Conservation (phyloP, 768 basidiomycete species). For the Russula abietina region DNA sequence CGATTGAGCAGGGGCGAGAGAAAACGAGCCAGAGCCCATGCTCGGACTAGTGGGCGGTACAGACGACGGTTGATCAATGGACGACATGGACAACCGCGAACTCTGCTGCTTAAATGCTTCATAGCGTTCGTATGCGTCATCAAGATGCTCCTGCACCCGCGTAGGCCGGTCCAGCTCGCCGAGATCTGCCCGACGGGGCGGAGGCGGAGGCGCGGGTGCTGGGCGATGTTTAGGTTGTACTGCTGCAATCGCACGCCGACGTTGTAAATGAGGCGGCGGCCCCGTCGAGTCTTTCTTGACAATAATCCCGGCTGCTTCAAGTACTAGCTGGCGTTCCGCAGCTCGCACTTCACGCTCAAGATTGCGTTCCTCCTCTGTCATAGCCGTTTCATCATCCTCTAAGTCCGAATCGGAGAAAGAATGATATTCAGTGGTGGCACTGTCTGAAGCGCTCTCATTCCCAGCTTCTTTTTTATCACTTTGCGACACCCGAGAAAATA, state of each 20-base stretch:
- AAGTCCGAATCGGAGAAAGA: constrained; percentile 16
- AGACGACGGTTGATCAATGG: constrained; percentile 39
- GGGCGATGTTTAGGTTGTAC: constrained; percentile 39
- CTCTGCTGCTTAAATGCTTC: constrained; percentile 68
- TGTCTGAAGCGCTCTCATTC: constrained; percentile 29
- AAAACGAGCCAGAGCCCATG: background rate
- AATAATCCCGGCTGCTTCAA: constrained; percentile 86
- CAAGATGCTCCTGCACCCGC: constrained; percentile 36
- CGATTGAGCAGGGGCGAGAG: constrained; percentile 1
- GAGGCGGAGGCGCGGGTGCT: constrained; percentile 45
- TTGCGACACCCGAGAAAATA: constrained; percentile 17
- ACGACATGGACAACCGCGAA: constrained; percentile 55
- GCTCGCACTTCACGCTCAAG: constrained; percentile 58
- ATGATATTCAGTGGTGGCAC: constrained; percentile 9
- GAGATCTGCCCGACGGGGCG: constrained; percentile 26
- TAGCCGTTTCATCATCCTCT: constrained; percentile 34
- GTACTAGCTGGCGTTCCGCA: constrained; percentile 68
- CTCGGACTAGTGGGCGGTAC: constrained; percentile 12
- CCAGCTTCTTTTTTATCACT: constrained; percentile 25
- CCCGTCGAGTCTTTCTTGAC: constrained; percentile 56
- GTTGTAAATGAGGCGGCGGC: constrained; percentile 30
- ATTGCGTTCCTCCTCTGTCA: constrained; percentile 40
- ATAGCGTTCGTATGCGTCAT: constrained; percentile 88
- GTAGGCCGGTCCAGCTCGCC: background rate
- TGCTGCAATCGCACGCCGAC: constrained; percentile 26